phyloP scores from a whole-genome alignment of 2,329 filamentous ascomycete genomes.

The Cladosporium sp. region DNA sequence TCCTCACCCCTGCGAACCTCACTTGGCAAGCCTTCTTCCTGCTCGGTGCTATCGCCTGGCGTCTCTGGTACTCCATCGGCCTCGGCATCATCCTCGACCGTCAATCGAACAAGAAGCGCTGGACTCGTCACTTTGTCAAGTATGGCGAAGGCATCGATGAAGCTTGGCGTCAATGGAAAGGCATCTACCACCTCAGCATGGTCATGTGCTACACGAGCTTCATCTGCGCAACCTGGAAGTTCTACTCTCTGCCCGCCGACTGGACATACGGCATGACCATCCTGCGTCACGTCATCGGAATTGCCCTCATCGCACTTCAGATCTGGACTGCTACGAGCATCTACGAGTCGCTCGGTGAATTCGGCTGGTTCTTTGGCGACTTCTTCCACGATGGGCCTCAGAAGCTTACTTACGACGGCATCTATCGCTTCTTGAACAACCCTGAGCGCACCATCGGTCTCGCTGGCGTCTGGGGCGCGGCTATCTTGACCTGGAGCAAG shows the following conservation, averaged over 20 bases:
- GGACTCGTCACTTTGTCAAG: constrained; percentile 97
- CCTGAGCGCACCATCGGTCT: constrained; percentile 91
- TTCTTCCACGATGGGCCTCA: constrained; percentile 80
- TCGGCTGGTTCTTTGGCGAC: constrained; percentile 98
- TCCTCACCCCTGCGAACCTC: constrained; percentile 74
- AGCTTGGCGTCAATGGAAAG: constrained; percentile 98
- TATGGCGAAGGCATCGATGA: constrained; percentile 87
- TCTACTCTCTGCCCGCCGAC: constrained; percentile 83
- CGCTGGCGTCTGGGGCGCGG: constrained; percentile 92
- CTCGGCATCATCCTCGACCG: constrained; percentile 80
- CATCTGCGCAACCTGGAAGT: constrained; percentile 90
- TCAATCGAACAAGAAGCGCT: constrained; percentile 88
- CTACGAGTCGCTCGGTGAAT: constrained; percentile 93
- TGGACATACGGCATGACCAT: constrained; percentile 85
- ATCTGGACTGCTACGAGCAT: constrained; percentile 91
- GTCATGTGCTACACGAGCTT: constrained; percentile 87
- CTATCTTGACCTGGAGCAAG: constrained; percentile 87
- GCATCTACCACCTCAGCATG: constrained; percentile 89
- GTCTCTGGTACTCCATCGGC: constrained; percentile 87
- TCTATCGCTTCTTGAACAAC: constrained; percentile 98
- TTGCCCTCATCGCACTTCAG: constrained; percentile 78
- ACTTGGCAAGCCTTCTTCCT: constrained; percentile 78
- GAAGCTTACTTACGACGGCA: constrained; percentile 92
- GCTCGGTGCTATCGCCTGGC: constrained; percentile 76
- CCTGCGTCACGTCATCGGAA: constrained; percentile 82